Percentiles rank a stretch among this genome's conserved stretches.
Evolutionary conservation across 2,329 filamentous ascomycete genomes (phyloP).

Genomic region (Phyllosticta ampelicida): DNA sequence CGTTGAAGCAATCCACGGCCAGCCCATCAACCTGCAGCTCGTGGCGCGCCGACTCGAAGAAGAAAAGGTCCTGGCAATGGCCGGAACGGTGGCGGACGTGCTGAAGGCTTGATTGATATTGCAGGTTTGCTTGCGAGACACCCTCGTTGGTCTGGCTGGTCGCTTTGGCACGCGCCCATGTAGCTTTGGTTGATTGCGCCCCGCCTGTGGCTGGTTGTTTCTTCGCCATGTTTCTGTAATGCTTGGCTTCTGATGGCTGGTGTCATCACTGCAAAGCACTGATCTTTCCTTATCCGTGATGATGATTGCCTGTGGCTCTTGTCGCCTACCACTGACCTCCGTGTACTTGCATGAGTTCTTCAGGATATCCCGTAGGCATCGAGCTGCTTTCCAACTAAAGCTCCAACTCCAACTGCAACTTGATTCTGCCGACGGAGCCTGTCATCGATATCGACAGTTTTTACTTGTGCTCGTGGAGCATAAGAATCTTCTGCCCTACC

Average conservation of each 20-base stretch:
- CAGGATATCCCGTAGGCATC: too few relatives aligned
- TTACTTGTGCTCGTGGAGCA: too few relatives aligned
- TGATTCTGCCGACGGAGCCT: too few relatives aligned
- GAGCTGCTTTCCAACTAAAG: too few relatives aligned
- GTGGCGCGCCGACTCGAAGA: conserved; percentile 31
- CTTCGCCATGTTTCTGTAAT: not conserved
- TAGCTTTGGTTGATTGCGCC: not conserved
- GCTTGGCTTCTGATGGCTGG: not conserved
- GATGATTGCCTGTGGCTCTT: not conserved
- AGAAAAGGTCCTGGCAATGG: conserved; percentile 33
- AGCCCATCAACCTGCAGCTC: conserved; percentile 34
- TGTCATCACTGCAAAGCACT: not conserved
- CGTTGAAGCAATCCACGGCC: conserved; percentile 29
- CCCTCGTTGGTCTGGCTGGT: not conserved
- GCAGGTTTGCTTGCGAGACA: not conserved
- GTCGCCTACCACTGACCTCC: not conserved
- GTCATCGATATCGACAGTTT: too few relatives aligned
- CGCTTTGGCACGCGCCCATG: not conserved
- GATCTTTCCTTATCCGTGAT: not conserved
- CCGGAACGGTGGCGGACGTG: conserved; percentile 24
- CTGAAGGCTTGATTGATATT: conserved; percentile 7
- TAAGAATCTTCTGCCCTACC: too few relatives aligned
- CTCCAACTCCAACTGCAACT: too few relatives aligned
- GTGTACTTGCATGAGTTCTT: too few relatives aligned
- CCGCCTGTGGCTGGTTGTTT: not conserved